Evolutionary conservation across 768 basidiomycete species (phyloP), one percentile per base, ranked within the genome.

Genomic region (Boletus rex-veris): DNA sequence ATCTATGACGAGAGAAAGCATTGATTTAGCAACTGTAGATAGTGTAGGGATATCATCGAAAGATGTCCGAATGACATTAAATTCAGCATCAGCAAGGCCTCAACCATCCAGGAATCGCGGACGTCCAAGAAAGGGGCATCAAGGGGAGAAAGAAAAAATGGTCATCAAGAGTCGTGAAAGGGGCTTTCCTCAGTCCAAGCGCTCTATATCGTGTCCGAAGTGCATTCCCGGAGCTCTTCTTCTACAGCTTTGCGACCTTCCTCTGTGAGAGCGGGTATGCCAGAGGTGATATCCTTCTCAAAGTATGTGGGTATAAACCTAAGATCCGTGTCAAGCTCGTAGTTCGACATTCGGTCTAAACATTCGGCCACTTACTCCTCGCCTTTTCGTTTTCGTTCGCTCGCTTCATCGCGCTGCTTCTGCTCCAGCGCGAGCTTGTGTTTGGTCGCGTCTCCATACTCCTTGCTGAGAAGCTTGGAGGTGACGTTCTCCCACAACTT

Each of bases 391-490:
- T 92, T 95, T 72, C 92, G 78, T 69, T 92, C 90, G 11, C 86
- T 88, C 7, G 93, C 90, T 31, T 84, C 81, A 55, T 98, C 94
- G 47, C 97, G 76, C 77, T 98, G 97, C 65, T 69, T 81, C 79
- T 98, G 96, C 74, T 99, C 97, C 52, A 99, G 96, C 5, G 71
- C 71, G 48, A 93, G 81, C 78, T 99, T 99, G 75, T 88, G 82
- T 76, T 80, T 89, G 53, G 92, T 98, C 48, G 97, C 97, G 39
- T 95, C 92, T 21, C 81, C 79, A 72, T 81, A 99, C 65, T 95
- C 90, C 80, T 97, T 98, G 65, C 74, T 80, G 41, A 90, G 45
- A 52, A 98, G 71, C 54, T 80, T 75, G 42, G 73, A 77, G 47
- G 95, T 96, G 19, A 98, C 90, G 49, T 68, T 79, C 52, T 88